Base-by-base conservation (phyloP, 2,329 filamentous ascomycete species). In the Bretziella fagacearum region DNA sequence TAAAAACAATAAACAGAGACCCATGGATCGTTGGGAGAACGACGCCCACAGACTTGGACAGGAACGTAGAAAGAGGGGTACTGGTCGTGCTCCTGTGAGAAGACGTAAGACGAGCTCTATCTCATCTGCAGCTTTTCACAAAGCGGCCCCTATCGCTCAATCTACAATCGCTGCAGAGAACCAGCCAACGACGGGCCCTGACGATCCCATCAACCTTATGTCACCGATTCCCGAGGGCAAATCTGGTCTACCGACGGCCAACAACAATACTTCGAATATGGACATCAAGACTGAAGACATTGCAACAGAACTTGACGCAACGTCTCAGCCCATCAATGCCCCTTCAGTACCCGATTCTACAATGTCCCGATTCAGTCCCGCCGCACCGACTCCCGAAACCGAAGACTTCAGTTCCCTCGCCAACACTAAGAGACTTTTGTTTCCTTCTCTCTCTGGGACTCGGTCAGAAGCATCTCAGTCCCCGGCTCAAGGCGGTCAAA, bases 1-100 rank as follows among this genome's bases (percentile, higher is more conserved):
- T 51, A 96, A 95, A 58, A 85, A 81, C 62, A 85, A 83, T 57
- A 71, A 67, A 20, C 91, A 93, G 67, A 79, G 91, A 6, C 91
- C 91, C 2, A 68, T 77, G 46, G 77, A 89, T 51, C 78, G 80
- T 53, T 98, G 89, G 89, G 80, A 81, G 53, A 83, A 75, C 53
- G 71, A 71, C 48, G 65, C 68, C 27, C 64, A 68, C 25, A 65
- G 70, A 27, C 60, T 74, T 1, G 67, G 65, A 23, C 70, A 71
- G 54, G 68, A 68, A 36, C 65, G 69, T 44, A 67, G 63, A 54
- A 73, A 66, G 60, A 65, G 66, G 48, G 63, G 65, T 7, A 63
- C 63, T 11, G 64, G 64, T 10, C 58, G 61, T 22, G 61, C 57
- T 41, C 59, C 60, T 20, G 58, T 66, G 1, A 63, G 65, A 8